phyloP scores from a whole-genome alignment of 225 moss, liverwort and hornwort species.

The Bryum argenteum region DNA sequence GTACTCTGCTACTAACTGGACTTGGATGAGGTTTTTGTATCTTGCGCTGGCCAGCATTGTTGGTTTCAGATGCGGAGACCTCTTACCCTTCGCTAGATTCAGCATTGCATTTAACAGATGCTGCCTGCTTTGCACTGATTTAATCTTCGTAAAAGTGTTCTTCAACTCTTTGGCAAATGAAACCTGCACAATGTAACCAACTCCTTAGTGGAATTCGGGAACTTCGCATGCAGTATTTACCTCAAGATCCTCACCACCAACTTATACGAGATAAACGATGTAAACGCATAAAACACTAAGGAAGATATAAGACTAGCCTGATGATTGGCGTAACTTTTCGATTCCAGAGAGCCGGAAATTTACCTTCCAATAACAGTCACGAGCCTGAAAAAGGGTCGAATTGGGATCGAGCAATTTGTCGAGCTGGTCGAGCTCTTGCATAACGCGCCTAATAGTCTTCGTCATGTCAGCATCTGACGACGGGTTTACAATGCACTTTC shows the following conservation, averaged over 20 bases:
- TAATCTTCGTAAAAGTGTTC: slow-evolving; percentile 23
- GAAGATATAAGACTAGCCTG: background rate
- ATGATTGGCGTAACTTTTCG: background rate
- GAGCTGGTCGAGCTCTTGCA: slow-evolving; percentile 44
- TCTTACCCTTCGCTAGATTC: slow-evolving; percentile 49
- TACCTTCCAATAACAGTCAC: slow-evolving; percentile 57
- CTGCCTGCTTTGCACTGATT: slow-evolving; percentile 32
- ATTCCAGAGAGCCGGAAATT: background rate
- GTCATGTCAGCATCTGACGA: slow-evolving; percentile 38
- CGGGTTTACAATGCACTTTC: slow-evolving; percentile 39
- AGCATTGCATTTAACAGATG: slow-evolving; percentile 43
- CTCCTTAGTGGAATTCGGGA: background rate
- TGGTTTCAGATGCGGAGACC: slow-evolving; percentile 32
- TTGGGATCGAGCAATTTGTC: slow-evolving; percentile 41
- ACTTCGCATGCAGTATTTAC: background rate
- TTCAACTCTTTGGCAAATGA: slow-evolving; percentile 51
- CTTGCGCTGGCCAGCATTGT: slow-evolving; percentile 21
- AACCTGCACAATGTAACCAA: slow-evolving; percentile 27
- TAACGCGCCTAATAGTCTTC: slow-evolving; percentile 40
- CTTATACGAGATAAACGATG: background rate
- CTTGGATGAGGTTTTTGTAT: slow-evolving; percentile 48
- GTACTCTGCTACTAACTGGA: slow-evolving; percentile 41
- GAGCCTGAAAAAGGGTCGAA: slow-evolving; percentile 51
- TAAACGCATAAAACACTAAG: background rate
- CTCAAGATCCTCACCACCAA: background rate